These are phyloP conservation scores for Platanthera zijinensis DNA, from an alignment of 106 monocot genomes.

Conservation along the genomic window DNA sequence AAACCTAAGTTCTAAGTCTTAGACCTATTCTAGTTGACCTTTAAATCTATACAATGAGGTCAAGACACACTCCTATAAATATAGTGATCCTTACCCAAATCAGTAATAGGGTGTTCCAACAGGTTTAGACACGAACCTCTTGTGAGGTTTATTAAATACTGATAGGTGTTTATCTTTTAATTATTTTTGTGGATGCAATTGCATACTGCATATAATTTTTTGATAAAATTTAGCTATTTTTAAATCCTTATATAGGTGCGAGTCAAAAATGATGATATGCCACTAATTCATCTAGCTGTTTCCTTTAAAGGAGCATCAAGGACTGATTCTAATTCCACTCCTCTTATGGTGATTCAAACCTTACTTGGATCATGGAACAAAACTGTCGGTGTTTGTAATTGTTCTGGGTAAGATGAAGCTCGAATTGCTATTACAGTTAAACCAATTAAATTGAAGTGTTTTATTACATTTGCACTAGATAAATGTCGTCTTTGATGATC, in stretches of 20 bases:
- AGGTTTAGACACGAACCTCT: too few relatives aligned
- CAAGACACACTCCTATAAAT: too few relatives aligned
- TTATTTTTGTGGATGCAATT: background rate
- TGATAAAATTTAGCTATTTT: background rate
- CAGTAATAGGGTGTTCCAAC: too few relatives aligned
- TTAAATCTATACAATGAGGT: too few relatives aligned
- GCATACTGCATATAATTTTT: background rate
- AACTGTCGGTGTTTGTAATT: slow-evolving; percentile 54
- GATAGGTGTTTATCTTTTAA: background rate
- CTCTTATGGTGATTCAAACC: slow-evolving; percentile 90
- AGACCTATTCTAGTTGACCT: too few relatives aligned
- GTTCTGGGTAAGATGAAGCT: slow-evolving; percentile 51
- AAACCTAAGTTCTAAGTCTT: too few relatives aligned
- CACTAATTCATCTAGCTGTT: slow-evolving; percentile 60
- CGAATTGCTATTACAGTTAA: background rate
- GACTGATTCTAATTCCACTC: slow-evolving; percentile 64
- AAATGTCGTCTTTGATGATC: too few relatives aligned
- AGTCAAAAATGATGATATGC: slow-evolving; percentile 41
- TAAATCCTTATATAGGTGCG: slow-evolving; percentile 41
- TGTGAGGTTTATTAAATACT: too few relatives aligned
- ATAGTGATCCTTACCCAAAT: too few relatives aligned
- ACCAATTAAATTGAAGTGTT: background rate
- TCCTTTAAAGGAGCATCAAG: slow-evolving; percentile 64
- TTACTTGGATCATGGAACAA: slow-evolving; percentile 84
- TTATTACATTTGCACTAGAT: too few relatives aligned